Evolutionary conservation across 2,329 filamentous ascomycete genomes (phyloP), one percentile per base, ranked within the genome.

Genomic region (Talaromyces atroroseus): DNA sequence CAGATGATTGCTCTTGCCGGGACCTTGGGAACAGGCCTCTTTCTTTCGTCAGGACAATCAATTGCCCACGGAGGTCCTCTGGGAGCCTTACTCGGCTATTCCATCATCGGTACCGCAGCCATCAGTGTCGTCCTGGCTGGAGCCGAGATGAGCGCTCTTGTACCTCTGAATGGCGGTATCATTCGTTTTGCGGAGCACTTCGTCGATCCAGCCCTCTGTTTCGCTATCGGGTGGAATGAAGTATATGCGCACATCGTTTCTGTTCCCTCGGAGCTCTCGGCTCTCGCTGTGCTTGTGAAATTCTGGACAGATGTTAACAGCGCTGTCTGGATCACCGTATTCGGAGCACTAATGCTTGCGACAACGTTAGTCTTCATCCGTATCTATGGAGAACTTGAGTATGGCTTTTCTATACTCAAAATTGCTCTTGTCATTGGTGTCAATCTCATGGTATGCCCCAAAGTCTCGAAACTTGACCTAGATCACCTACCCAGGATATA

Each of bases 221-320:
- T 76, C 51, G 68, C 73, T n/a, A 71, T 74, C 59, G 74, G 74
- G n/a, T 76, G 73, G 46, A 63, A 74, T 5, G 78, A 78, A 61
- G 78, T 76, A 75, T 79, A 78, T 54, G 71, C 72, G 1, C 62
- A 72, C 51, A 71, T 75, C 0, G 77, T 80, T 23, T 66, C 76
- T 24, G 71, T 79, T 1, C 76, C 74, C 48, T 79, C 81, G 57
- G 85, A 88, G 69, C 83, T 87, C 58, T 82, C 82, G 0, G 85
- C 85, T 10, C 83, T 84, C n/a, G 80, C 81, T 42, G 78, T 87
- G 14, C 76, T 88, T 38, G 83, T 88, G 59, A 72, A 82, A 59
- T 86, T 82, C 66, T 88, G 85, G 85, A 63, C 70, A 11, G 65
- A 70, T 6, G 68, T 78, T 47, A 73, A 75, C 44, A 68, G 76